phyloP scores from a whole-genome alignment of 352 stramenopile species.

The Phytophthora tentaculata region DNA sequence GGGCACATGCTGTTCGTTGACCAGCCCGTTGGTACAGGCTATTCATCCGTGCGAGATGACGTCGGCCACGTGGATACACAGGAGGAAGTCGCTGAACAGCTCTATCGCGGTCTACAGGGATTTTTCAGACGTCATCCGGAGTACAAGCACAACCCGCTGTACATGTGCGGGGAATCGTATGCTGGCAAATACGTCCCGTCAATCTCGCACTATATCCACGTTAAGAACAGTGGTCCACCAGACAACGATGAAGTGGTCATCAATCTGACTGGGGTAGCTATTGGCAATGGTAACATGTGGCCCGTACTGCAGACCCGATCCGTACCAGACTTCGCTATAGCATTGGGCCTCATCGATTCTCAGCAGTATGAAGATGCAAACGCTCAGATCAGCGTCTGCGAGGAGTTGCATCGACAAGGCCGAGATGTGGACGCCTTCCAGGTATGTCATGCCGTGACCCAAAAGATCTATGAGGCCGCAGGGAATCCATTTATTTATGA shows the following conservation, averaged over 20 bases:
- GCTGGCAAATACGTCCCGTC: conserved; percentile 97
- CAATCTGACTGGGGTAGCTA: conserved; percentile 88
- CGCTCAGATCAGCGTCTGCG: conserved; percentile 74
- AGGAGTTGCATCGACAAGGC: conserved; percentile 76
- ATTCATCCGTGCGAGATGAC: conserved; percentile 75
- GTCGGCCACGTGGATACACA: conserved; percentile 75
- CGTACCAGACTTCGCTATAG: conserved; percentile 82
- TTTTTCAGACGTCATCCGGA: conserved; percentile 92
- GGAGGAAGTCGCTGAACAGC: conserved; percentile 78
- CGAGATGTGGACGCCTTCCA: conserved; percentile 77
- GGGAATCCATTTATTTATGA: conserved; percentile 90
- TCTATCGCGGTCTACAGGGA: conserved; percentile 92
- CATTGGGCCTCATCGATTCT: conserved; percentile 82
- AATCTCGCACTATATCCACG: conserved; percentile 94
- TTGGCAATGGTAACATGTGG: conserved; percentile 92
- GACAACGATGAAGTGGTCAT: conserved; percentile 51
- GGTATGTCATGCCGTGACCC: conserved; percentile 69
- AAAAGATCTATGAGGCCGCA: conserved; percentile 78
- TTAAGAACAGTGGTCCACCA: conserved; percentile 67
- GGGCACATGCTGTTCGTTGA: conserved; percentile 89
- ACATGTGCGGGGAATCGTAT: conserved; percentile 93
- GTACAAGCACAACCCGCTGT: conserved; percentile 70
- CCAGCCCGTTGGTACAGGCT: conserved; percentile 82
- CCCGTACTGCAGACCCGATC: conserved; percentile 82
- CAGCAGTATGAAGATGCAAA: conserved; percentile 84